Base-by-base conservation (phyloP, 306 rosid species). In the Dryas drummondii region DNA sequence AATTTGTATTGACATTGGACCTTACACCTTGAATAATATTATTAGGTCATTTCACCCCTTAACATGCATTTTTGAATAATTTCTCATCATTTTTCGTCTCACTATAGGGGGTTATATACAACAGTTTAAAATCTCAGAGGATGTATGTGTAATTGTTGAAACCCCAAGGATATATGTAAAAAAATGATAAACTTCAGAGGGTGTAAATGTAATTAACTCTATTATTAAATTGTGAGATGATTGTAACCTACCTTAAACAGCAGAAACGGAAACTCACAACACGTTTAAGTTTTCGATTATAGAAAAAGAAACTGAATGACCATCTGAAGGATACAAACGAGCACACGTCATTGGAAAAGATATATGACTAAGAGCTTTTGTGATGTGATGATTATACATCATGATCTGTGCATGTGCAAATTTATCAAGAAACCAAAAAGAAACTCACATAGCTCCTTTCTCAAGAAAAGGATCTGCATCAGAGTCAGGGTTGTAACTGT, bases 241-340 rank as follows among this genome's bases (percentile, higher is more conserved):
- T 19, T 54, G 67, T 63, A n/a, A 66, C 90, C 72, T 79, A 94
- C 98, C 97, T 94, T 84, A 86, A 83, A 89, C 99, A 92, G 86
- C 88, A 79, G 80, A 92, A 83, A 40, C 87, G 91, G 78, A 92
- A 92, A 67, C 92, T 88, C 80, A 90, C 92, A 1, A 94, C 81
- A 44, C 97, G 90, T 86, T 92, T 94, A 49, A 88, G 90, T 84
- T 90, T 94, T 82, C 97, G 76, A 73, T 90, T 92, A 74, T 92
- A 94, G 85, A 94, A 94, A 81, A 94, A 89, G 89, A 92, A 92
- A 77, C 85, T 92, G 85, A 90, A 94, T 72, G 97, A 88, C 99
- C 99, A 94, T 73, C 97, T 94, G 89, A 41, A 77, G 73, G 73
- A 79, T 73, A 81, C 70, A 74, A 46, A 67, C 49, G 16, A 73